phyloP scores from a whole-genome alignment of 2,329 filamentous ascomycete genomes.

The Talaromyces pinophilus region DNA sequence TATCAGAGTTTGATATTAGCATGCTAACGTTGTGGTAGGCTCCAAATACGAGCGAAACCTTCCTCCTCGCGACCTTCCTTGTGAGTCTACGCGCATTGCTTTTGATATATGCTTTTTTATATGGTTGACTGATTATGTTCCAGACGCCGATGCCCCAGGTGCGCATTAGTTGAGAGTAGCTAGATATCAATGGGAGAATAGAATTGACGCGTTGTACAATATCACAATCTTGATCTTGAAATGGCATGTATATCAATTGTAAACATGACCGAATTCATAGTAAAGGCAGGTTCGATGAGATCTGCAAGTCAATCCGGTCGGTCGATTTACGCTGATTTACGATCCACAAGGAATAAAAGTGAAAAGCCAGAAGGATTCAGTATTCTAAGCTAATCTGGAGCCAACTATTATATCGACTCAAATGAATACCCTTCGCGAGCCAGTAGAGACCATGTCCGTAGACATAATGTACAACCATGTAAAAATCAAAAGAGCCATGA shows the following conservation, averaged over 20 bases:
- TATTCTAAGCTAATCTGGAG: slow-evolving; percentile 23
- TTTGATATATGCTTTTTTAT: neutral
- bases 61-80: slow-evolving; percentile 73
- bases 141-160: slow-evolving; percentile 31
- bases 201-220: slow-evolving; percentile 11
- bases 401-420: slow-evolving; percentile 18
- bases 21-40: slow-evolving; percentile 54
- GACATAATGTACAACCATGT: slow-evolving; percentile 65
- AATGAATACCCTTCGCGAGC: slow-evolving; percentile 33
- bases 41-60: slow-evolving; percentile 97
- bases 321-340: neutral
- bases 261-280: neutral
- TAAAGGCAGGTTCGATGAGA: neutral
- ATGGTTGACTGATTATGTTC: slow-evolving; percentile 40
- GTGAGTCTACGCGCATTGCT: slow-evolving; percentile 50
- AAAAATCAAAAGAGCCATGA: slow-evolving; percentile 58
- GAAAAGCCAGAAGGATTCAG: slow-evolving; percentile 16
- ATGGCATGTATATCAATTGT: neutral
- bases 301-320: neutral
- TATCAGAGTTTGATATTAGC: neutral
- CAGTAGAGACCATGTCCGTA: slow-evolving; percentile 54
- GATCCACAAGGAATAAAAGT: neutral
- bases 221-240: neutral
- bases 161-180: slow-evolving; percentile 27
- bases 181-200: slow-evolving; percentile 11